Percentiles rank a stretch among this genome's conserved stretches.
Conservation (phyloP, 306 rosid genomes). For the Cucumis cinereus region DNA sequence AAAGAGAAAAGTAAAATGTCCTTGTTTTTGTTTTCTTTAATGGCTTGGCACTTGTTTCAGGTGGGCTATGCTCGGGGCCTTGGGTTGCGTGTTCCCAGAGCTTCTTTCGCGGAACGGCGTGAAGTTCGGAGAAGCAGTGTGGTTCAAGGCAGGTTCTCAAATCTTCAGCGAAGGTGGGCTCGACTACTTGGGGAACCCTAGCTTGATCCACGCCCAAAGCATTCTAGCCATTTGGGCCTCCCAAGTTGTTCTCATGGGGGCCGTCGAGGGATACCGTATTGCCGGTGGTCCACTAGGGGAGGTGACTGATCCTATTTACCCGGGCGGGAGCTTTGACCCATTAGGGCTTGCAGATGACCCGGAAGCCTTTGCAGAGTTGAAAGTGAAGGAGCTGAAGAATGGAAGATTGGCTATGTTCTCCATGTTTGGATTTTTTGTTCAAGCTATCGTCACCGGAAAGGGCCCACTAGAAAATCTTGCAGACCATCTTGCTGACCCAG, state of each 20-base stretch:
- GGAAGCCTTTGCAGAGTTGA: neutral
- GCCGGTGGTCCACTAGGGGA: neutral
- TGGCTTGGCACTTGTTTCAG: neutral
- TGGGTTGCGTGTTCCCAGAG: neutral
- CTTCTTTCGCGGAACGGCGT: neutral
- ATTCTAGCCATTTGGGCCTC: neutral
- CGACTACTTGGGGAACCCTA: neutral
- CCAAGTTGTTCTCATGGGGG: neutral
- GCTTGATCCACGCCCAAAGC: neutral
- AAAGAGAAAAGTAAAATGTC: too few relatives aligned
- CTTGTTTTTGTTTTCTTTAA: too few relatives aligned
- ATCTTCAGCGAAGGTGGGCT: neutral
- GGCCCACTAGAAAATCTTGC: slow-evolving; percentile 11
- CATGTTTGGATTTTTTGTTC: slow-evolving; percentile 13
- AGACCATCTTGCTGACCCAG: slow-evolving; percentile 10
- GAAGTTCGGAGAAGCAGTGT: neutral
- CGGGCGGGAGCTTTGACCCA: neutral
- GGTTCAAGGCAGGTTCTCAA: neutral
- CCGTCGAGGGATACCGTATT: neutral
- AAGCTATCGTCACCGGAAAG: slow-evolving; percentile 13
- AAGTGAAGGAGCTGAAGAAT: slow-evolving; percentile 6
- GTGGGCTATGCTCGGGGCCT: neutral
- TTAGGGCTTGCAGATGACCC: slow-evolving; percentile 1
- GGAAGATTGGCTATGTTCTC: slow-evolving; percentile 12
- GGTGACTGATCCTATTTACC: neutral